Evolutionary conservation across 768 basidiomycete genomes (phyloP), one percentile per base, ranked within the genome.

Genomic region (Kwoniella mangroviensis): DNA sequence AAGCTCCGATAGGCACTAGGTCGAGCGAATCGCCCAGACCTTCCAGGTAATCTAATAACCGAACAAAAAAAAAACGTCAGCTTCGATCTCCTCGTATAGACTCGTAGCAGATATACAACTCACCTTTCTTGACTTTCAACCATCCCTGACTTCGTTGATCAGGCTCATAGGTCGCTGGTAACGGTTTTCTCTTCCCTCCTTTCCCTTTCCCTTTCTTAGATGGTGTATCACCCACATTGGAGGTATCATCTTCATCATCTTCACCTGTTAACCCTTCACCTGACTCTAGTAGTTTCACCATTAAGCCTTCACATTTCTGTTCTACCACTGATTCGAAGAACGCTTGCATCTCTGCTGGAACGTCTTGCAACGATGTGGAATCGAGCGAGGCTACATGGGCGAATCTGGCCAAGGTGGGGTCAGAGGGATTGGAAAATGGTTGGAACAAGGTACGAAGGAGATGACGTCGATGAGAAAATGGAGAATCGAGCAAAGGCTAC

Each of bases 91-190:
- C 26, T 22, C 7, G 40, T 19, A 13, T 17, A 52, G 19, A 15
- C n/a, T 55, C 34, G 24, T 61, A 13, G 26, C 13, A 41, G 24
- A 64, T 11, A 12, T 19, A 22, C 17, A 4, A 67, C 70, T 63
- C 52, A 75, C 76, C 79, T 78, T 92, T 94, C 84, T 97, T 97
- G 54, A 96, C 84, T 81, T 95, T 94, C 66, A 95, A 80, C 94
- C 94, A 96, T 2, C 91, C 90, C 28, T 87, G 89, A 21, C 91
- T 92, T 71, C 94, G 85, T 82, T 92, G 92, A 83, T 96, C 94
- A 83, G 90, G 89, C 73, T 95, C 92, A 83, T 97, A 97, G 12
- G 93, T 92, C 17, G 93, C 91, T 19, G 89, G 90, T 41, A 95
- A 83, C 40, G 88, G 87, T 79, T 91, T 93, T 76, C 87, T 87